Base-by-base conservation (phyloP, 441 rosid species). In the Adansonia gregorii region DNA sequence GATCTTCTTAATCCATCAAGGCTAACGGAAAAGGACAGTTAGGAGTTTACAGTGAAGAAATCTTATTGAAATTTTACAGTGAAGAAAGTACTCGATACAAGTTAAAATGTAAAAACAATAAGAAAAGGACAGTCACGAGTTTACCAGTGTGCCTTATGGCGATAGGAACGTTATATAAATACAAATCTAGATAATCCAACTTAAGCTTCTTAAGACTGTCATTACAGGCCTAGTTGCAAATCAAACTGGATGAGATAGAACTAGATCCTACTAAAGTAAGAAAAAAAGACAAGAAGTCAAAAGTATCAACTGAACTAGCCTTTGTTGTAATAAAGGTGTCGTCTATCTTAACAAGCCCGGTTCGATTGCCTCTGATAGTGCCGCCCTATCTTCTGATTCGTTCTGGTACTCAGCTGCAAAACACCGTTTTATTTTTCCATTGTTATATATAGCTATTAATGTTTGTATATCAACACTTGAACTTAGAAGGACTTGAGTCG, bases 281-380 rank as follows among this genome's bases (percentile, higher is more conserved):
- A 22, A 60, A 7, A 7, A 15, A 35, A 41, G 3, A 17, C 8
- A 56, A 8, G 22, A 8, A 31, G 48, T 0, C 35, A 35, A 73
- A 73, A 74, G 10, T 49, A 45, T 73, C 63, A 46, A 27, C 31
- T 27, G 41, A 67, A 74, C 76, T 72, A 45, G 82, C 98, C 97
- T 94, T 94, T 59, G 98, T 91, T 0, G 97, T 93, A 80, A 94
- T 85, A 83, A 91, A 94, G 81, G 93, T 89, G 8, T 94, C 97
- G 80, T 94, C 95, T 79, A 97, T 84, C 85, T 88, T 89, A 66
- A 94, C 94, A 75, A 94, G 82, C 52, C 97, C 93, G 0, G 81
- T 84, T 56, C 80, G 78, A 91, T 83, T 76, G 91, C 95, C 86
- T 91, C 97, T 11, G 97, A 79, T 78, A 94, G 92, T 7, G 89